Base-by-base conservation (phyloP, 2,329 filamentous ascomycete genomes). In the Talaromyces verruculosus region DNA sequence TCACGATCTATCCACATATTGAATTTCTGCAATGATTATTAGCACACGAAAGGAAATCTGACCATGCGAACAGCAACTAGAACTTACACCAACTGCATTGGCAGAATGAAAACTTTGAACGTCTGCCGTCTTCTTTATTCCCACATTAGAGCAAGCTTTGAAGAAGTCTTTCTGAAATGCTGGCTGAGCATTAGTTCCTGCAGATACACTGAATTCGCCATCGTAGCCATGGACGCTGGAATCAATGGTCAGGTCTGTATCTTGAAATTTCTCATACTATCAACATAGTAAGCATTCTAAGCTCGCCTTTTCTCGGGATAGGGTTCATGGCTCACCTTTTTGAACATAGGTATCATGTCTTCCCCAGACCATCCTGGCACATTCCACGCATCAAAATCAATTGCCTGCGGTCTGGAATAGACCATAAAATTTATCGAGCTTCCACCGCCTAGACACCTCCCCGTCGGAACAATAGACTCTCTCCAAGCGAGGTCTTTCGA, bases 401-500 rank as follows among this genome's bases (percentile, higher is more conserved):
- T 70, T 49, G 71, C 65, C 61, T 77, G 74, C 2, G 74, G 73
- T 15, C 78, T 80, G 82, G 65, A 74, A 67, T 77, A 78, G 58
- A 85, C 83, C 83, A 87, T 84, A 68, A 84, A 85, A 68, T 88
- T 88, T 58, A 89, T 80, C 0, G 84, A 84, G 17, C 82, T 85
- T 6, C 87, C 87, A 6, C 89, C 89, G 19, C 89, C 89, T 0
- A 91, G 80, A 0, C 86, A 83, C 28, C 82, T 81, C 61, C 80
- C 81, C 13, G 71, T 76, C 11, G 79, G 78, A 6, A 82, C 78
- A 25, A 82, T 76, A 2, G 76, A 64, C 37, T 66, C 67, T 33
- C 72, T 65, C 17, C 69, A 71, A 37, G 64, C 70, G 15, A 75
- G 65, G 30, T 73, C 68, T 10, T 80, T 73, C 0, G 80, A 79